Evolutionary conservation across 352 stramenopile species (phyloP).

Genomic region (Phytopythium vexans): DNA sequence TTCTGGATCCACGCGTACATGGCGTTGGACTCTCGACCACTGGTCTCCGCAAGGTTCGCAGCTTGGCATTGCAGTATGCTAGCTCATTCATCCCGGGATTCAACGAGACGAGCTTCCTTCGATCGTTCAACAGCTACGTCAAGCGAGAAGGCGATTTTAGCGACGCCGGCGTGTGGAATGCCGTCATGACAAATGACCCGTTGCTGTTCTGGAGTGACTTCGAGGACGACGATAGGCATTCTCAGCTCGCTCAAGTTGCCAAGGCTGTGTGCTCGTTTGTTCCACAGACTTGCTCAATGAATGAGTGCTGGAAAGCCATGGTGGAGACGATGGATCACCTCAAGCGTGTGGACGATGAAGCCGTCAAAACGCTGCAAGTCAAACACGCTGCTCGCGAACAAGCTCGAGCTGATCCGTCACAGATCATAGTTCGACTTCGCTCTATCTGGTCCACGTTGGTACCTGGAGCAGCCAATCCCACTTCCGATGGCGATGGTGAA

Average conservation of each 20-base stretch:
- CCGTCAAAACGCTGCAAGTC: no score
- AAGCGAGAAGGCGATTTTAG: conserved; percentile 34
- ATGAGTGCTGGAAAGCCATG: conserved; percentile 17
- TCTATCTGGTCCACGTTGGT: no score
- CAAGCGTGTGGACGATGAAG: no score
- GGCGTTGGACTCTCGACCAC: conserved; percentile 14
- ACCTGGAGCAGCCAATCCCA: no score
- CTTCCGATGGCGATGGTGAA: no score
- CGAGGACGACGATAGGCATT: conserved; percentile 26
- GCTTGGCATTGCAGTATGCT: conserved; percentile 9
- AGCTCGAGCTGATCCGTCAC: no score
- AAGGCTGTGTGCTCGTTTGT: conserved; percentile 34
- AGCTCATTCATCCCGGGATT: conserved; percentile 14
- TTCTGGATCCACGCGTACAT: conserved; percentile 27
- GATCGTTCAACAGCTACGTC: conserved; percentile 40
- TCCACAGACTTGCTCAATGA: conserved; percentile 21
- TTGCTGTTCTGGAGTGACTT: conserved; percentile 39
- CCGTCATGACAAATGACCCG: conserved; percentile 23
- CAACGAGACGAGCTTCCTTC: conserved; percentile 33
- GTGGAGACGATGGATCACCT: no score
- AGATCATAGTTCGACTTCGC: no score
- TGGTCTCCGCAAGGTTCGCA: no score
- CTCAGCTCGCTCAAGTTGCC: conserved; percentile 24
- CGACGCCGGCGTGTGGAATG: conserved; percentile 30
- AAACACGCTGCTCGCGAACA: no score